Conservation (phyloP, 768 basidiomycete genomes). For the Pleurotus tuber-regium region DNA sequence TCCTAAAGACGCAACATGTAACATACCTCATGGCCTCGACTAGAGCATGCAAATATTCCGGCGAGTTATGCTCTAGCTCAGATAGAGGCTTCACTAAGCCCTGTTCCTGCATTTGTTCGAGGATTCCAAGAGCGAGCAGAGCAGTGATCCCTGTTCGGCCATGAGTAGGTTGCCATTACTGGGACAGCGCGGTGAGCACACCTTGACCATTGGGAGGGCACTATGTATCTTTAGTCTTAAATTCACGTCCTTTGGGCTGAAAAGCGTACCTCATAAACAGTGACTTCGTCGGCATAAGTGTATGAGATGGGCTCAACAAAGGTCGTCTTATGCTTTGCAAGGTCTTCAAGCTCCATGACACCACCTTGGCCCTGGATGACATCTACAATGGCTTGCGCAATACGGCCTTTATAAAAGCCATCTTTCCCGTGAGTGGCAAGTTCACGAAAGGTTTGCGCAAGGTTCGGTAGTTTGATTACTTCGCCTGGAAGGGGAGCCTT, state of each 20-base stretch:
- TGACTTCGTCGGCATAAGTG: constrained; percentile 81
- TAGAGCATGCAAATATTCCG: constrained; percentile 83
- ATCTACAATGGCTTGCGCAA: constrained; percentile 88
- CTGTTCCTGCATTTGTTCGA: constrained; percentile 81
- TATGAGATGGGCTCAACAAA: constrained; percentile 92
- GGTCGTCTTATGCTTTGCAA: constrained; percentile 75
- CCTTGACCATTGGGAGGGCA: constrained; percentile 98
- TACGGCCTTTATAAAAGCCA: constrained; percentile 90
- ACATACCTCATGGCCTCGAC: constrained; percentile 80
- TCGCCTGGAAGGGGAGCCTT: constrained; percentile 85
- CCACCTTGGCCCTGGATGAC: constrained; percentile 86
- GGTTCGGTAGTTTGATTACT: constrained; percentile 74
- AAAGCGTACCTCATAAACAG: constrained; percentile 78
- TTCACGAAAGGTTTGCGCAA: constrained; percentile 81
- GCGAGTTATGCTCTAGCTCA: constrained; percentile 87
- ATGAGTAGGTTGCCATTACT: no score
- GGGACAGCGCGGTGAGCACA: constrained; percentile 7
- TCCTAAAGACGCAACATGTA: neutral
- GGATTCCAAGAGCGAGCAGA: constrained; percentile 86
- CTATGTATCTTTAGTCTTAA: constrained; percentile 34
- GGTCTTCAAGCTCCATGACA: constrained; percentile 91
- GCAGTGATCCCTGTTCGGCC: constrained; percentile 80
- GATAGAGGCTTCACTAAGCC: constrained; percentile 65
- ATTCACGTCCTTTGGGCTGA: neutral
- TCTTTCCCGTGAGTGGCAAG: constrained; percentile 81